Evolutionary conservation across 805 yeast genomes (phyloP), one percentile per base, ranked within the genome.

Genomic region (Candida jianshihensis): DNA sequence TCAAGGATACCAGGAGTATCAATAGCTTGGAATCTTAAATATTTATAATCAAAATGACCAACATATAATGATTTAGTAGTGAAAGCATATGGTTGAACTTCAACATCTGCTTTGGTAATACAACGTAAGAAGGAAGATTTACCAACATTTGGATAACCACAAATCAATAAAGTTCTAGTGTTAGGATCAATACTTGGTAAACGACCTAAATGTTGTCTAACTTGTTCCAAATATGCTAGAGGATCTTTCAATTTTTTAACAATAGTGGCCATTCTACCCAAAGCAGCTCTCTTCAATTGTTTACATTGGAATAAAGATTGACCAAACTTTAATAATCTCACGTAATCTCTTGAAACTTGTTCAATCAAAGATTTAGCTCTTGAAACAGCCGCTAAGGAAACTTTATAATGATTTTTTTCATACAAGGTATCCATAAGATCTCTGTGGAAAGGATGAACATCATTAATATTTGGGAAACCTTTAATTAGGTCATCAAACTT

Each of bases 61-160:
- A 92, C 99, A 54, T 87, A 92, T 53, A 92, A 69, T 22, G 96
- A 85, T 68, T 92, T 92, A 43, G 99, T 92, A 49, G 99, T 92
- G 79, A 92, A 92, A 24, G 98, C 98, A 63, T 92, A 92, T 29
- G 99, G 99, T 65, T 92, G 98, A 43, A 92, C 98, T 59, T 92
- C 99, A 41, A 92, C 99, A 54, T 92, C 97, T 27, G 97, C 97
- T 54, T 94, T 85, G 46, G 99, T 92, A 64, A 92, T 85, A 61
- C 92, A 78, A 57, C 78, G 74, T 63, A 92, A 73, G 66, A 92
- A 92, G 13, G 96, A 87, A 12, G 98, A 92, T 66, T 92, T 92
- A 67, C 99, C 99, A 43, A 92, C 99, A 63, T 92, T 92, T 39
- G 99, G 99, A 66, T 92, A 92, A 44, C 99, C 99, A 69, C 99